Evolutionary conservation across 208 protist genomes (phyloP), one percentile per base, ranked within the genome.

Genomic region (Acanthamoeba culbertsoni): DNA sequence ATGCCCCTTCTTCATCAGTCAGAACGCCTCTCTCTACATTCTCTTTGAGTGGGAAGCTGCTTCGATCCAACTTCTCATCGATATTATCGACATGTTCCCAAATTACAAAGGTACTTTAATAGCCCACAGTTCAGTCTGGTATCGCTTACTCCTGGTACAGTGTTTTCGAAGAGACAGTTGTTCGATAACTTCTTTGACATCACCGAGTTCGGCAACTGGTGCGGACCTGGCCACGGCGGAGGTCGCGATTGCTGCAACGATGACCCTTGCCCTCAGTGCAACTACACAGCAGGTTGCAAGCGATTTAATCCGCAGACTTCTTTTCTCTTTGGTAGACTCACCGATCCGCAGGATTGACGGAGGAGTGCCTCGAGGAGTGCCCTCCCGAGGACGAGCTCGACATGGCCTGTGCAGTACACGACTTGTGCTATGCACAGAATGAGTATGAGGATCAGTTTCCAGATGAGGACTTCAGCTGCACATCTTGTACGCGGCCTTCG

Each of bases 171-270:
- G 42, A 33, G 71, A 10, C 71, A 79, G 71, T 37, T 79, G 40
- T 42, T 79, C 0, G 51, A 79, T 18, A 79, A 79, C 71, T 79
- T 79, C 71, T 79, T 79, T 23, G 71, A 42, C 8, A 16, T 79
- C 40, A 31, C 71, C 23, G 71, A 79, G 71, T 88, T 33, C 46
- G 79, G 79, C 48, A 88, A 88, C 79, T 88, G 79, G 79, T 88
- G 79, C 48, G 79, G 79, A 1, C 45, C 79, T 0, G 53, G 79
- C 53, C 79, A 88, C 53, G 79, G 79, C 37, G 79, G 79, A 20
- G 45, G 33, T n/a, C 7, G 37, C 0, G 79, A 88, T 18, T 88
- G 79, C 79, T 88, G 79, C 46, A 18, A 88, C 79, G 79, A 33
- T 31, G 26, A 63, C 5, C 3, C 40, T 12, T 88, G 79, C 79